Base-by-base conservation (phyloP, 495 filamentous ascomycete genomes). In the Annulohypoxylon nitens region DNA sequence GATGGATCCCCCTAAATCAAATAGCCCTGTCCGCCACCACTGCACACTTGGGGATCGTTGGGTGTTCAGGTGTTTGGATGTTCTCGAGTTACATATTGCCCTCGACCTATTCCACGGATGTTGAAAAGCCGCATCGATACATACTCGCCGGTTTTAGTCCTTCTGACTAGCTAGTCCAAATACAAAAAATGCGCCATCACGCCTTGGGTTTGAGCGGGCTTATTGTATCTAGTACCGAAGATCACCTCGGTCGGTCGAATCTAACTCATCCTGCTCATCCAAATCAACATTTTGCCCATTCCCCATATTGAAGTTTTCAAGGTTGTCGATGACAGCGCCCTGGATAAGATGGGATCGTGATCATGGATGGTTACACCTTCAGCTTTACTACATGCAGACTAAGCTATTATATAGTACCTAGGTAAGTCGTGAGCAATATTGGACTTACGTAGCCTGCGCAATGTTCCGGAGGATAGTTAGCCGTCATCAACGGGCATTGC, bases 51-150 rank as follows among this genome's bases (percentile, higher is more conserved):
- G 30, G 30, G 30, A 30, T 30, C 1, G 1, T 30, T 51, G 36
- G 43, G 43, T 63, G 39, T 43, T 43, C 5, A 14, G 36, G 11
- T 39, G 11, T 39, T 39, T 57, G 34, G 43, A 53, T 63, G 43
- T 57, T 58, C 34, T 70, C 33, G 62, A 74, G 61, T 70, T 51
- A 25, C 62, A 70, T 62, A 65, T 73, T 69, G 53, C 54, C 54
- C 47, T 64, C 23, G 50, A 54, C 23, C 16, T 69, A 23, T 26
- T 36, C 48, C 54, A 25, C 71, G 71, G 71, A 66, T 69, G 61
- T 66, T 74, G 66, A 50, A 50, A 69, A 74, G 71, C 71, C 71
- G 71, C 66, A 57, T 73, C 61, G n/a, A 61, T 64, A 67, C 50
- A n/a, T 14, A 54, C 20, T 53, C 9, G 41, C 34, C 14, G 25